Evolutionary conservation across 129 eudicot species (phyloP).

Genomic region (Silybum marianum): DNA sequence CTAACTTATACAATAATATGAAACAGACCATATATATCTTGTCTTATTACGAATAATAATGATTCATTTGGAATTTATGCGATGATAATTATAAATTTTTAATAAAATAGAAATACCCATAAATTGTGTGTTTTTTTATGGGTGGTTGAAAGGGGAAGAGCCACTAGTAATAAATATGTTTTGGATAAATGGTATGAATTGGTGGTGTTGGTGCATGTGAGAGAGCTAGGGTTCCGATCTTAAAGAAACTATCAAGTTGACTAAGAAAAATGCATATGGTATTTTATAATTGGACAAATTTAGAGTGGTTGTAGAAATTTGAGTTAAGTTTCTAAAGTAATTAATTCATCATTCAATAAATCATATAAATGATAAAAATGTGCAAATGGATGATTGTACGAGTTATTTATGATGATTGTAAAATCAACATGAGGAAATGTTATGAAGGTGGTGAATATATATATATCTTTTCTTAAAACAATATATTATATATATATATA

Average conservation of each 20-base stretch:
- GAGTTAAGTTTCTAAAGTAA: background rate
- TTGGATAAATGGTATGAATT: background rate
- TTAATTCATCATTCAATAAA: no score
- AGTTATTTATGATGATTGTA: no score
- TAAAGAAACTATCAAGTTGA: constrained; percentile 24
- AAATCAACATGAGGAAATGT: no score
- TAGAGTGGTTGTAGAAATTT: background rate
- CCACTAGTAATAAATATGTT: background rate
- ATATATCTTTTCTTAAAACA: no score
- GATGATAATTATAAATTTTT: background rate
- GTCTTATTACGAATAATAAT: background rate
- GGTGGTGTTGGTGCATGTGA: constrained; percentile 28
- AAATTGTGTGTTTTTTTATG: background rate
- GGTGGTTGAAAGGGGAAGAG: background rate
- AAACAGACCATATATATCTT: background rate
- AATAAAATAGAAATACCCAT: background rate
- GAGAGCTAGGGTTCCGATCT: constrained; percentile 19
- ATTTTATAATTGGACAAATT: constrained; percentile 10
- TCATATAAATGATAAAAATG: background rate
- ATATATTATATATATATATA: no score
- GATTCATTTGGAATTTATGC: background rate
- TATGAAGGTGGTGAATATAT: no score
- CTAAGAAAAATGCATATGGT: constrained; percentile 6
- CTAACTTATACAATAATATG: background rate
- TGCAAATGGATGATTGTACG: no score